Evolutionary conservation across 2,329 filamentous ascomycete genomes (phyloP).

Genomic region (Sporothrix curviconia): DNA sequence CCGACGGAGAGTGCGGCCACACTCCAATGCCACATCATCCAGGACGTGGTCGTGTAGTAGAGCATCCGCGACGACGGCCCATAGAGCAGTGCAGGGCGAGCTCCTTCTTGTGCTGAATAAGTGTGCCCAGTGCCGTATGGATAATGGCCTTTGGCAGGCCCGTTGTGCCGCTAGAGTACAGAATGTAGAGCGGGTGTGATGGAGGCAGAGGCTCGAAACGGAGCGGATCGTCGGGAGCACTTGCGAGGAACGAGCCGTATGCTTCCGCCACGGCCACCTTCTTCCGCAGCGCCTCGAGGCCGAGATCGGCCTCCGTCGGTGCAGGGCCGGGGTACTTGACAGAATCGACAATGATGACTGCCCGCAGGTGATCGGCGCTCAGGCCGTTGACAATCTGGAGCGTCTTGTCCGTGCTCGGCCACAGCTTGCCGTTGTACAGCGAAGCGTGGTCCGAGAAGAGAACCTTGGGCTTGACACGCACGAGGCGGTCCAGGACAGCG

Average conservation of each 20-base stretch:
- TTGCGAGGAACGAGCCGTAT: constrained; percentile 40
- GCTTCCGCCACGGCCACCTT: constrained; percentile 37
- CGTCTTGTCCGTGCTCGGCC: constrained; percentile 74
- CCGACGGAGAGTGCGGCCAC: constrained; percentile 79
- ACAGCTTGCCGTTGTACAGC: constrained; percentile 85
- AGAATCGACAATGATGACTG: constrained; percentile 69
- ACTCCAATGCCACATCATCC: constrained; percentile 99
- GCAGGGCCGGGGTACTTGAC: constrained; percentile 17
- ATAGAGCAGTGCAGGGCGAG: constrained; percentile 83
- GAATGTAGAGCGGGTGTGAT: constrained; percentile 85
- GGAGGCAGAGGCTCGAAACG: constrained; percentile 72
- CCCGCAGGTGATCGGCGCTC: constrained; percentile 51
- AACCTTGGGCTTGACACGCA: constrained; percentile 75
- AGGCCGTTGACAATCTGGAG: constrained; percentile 66
- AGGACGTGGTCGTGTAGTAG: constrained; percentile 86
- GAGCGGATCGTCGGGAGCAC: constrained; percentile 40
- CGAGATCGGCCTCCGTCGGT: constrained; percentile 29
- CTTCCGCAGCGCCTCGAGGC: constrained; percentile 34
- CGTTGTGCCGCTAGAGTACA: constrained; percentile 91
- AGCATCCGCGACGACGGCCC: constrained; percentile 66
- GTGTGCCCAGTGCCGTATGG: constrained; percentile 80
- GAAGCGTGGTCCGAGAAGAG: constrained; percentile 84
- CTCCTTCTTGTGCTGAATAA: constrained; percentile 97
- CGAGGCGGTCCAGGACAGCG: constrained; percentile 79
- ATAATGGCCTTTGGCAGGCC: constrained; percentile 86